Percentiles rank a stretch among this genome's conserved stretches.
Evolutionary conservation across 2,329 filamentous ascomycete species (phyloP).

Genomic region (Stagonosporopsis cucurbitacearum): DNA sequence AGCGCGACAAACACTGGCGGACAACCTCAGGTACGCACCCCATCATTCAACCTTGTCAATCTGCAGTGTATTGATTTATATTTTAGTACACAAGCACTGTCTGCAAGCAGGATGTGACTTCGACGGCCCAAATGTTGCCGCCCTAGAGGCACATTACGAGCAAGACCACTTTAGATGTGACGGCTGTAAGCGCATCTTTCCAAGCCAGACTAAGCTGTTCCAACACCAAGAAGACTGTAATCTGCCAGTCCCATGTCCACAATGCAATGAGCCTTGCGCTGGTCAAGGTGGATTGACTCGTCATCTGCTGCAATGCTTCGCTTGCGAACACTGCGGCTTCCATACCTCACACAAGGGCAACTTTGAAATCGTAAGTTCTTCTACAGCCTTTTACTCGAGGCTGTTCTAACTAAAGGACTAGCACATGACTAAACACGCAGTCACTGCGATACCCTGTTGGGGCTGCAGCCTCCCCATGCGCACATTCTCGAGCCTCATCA

Average conservation of each 20-base stretch:
- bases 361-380: conserved; percentile 27
- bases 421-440: conserved; percentile 40
- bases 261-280: conserved; percentile 28
- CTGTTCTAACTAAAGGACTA: conserved; percentile 15
- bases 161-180: conserved; percentile 42
- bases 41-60: neutral
- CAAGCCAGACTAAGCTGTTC: conserved; percentile 37
- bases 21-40: conserved; percentile 32
- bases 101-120: conserved; percentile 43
- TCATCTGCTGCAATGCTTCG: conserved; percentile 34
- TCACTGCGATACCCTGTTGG: conserved; percentile 34
- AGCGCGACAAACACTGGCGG: conserved; percentile 44
- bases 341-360: conserved; percentile 31
- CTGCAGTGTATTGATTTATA: neutral
- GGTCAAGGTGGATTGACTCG: conserved; percentile 27
- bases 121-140: conserved; percentile 27
- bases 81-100: conserved; percentile 41
- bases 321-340: conserved; percentile 31
- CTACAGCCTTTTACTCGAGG: neutral
- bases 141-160: conserved; percentile 34
- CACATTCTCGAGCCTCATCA: conserved; percentile 37
- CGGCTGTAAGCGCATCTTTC: conserved; percentile 38
- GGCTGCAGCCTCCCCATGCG: conserved; percentile 31
- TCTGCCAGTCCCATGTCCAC: conserved; percentile 25
- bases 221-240: conserved; percentile 33